phyloP scores from a whole-genome alignment of 176 grass and related monocot species.

The Zoysia pacifica region DNA sequence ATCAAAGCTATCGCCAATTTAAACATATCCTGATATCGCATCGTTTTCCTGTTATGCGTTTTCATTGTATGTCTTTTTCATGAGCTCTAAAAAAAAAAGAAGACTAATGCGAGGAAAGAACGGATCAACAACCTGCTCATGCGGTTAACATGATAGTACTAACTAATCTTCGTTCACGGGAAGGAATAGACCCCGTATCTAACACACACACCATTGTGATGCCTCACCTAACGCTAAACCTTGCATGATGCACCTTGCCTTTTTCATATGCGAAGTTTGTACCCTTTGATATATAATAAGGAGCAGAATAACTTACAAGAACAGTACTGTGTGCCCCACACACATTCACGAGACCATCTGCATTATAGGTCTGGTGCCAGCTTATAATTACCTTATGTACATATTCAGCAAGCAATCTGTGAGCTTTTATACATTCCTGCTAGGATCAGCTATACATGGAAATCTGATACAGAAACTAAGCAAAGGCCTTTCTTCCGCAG shows the following conservation, averaged over 20 bases:
- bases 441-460: slow-evolving; percentile 4
- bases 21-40: not conserved
- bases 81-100: not conserved
- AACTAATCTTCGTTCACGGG: slow-evolving; percentile 1
- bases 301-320: not conserved
- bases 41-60: slow-evolving; percentile 7
- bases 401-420: not conserved
- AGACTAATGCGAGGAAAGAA: not conserved
- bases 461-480: slow-evolving; percentile 29
- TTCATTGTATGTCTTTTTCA: slow-evolving; percentile 10
- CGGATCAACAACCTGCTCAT: slow-evolving; percentile 7
- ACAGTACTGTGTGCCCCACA: not conserved
- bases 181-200: slow-evolving; percentile 44
- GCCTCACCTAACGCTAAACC: slow-evolving; percentile 37
- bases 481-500: slow-evolving; percentile 40
- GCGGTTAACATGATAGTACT: slow-evolving; percentile 9
- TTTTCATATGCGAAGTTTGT: slow-evolving; percentile 21
- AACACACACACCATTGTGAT: slow-evolving; percentile 19
- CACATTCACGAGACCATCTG: slow-evolving; percentile 4
- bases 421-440: not conserved
- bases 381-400: slow-evolving; percentile 4
- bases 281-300: slow-evolving; percentile 1
- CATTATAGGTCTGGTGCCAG: slow-evolving; percentile 16
- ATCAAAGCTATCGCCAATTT: slow-evolving; percentile 11
- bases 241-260: slow-evolving; percentile 7